These are phyloP conservation scores for Pseudocercospora musae DNA, from an alignment of 2,329 filamentous ascomycete species.

Conservation along the genomic window DNA sequence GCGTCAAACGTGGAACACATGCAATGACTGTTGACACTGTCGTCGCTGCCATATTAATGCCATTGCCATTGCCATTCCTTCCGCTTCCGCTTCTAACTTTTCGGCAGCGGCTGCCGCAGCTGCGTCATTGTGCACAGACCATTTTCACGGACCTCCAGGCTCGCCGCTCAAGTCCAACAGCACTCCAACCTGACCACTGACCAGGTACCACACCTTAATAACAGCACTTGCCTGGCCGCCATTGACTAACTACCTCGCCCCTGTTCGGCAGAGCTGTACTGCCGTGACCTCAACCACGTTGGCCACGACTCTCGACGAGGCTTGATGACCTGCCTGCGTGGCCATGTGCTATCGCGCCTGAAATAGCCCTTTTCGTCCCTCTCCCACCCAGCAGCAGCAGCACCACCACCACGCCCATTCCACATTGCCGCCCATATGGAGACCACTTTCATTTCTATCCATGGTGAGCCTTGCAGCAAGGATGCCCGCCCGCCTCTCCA, in stretches of 20 bases:
- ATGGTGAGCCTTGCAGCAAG: slow-evolving; percentile 58
- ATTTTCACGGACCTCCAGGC: not conserved
- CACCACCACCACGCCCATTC: too few relatives aligned
- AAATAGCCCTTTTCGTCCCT: not conserved
- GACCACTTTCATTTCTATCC: slow-evolving; percentile 81
- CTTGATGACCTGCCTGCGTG: not conserved
- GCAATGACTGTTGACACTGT: too few relatives aligned
- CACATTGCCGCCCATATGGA: slow-evolving; percentile 30
- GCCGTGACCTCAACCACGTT: not conserved
- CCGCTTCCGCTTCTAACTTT: not conserved
- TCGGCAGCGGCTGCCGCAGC: not conserved
- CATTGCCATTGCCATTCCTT: not conserved
- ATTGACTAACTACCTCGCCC: not conserved
- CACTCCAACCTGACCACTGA: too few relatives aligned
- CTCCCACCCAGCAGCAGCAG: too few relatives aligned
- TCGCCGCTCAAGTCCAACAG: not conserved
- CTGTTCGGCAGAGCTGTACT: not conserved
- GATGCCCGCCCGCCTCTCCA: not conserved
- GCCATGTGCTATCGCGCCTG: slow-evolving; percentile 4
- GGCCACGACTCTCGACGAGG: not conserved
- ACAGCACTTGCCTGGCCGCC: slow-evolving; percentile 1
- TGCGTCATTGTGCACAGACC: not conserved
- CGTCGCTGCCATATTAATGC: too few relatives aligned
- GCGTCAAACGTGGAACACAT: too few relatives aligned
- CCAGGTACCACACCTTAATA: slow-evolving; percentile 3